A percentile compares a stretch with the other conserved stretches of the same genome.
Evolutionary conservation across 805 yeast species (phyloP).

Genomic region (Teunomyces lycoperdinae): DNA sequence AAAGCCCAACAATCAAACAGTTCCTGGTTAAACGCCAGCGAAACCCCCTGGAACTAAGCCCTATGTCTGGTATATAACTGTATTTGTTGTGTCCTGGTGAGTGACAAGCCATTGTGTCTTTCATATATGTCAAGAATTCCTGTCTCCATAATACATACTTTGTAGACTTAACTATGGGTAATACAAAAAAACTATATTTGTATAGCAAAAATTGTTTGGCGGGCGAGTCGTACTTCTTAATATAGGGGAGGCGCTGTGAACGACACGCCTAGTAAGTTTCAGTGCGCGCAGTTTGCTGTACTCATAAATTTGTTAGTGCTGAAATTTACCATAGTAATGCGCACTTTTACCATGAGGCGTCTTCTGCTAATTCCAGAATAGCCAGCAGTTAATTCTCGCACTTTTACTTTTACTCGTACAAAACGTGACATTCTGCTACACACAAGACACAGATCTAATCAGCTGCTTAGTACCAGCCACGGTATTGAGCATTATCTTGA

Average conservation of each 20-base stretch:
- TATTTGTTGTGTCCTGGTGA: neutral
- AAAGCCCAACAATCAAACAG: neutral
- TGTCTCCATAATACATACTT: conserved; percentile 4
- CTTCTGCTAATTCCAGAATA: neutral
- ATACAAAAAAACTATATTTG: conserved; percentile 2
- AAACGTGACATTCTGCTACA: conserved; percentile 4
- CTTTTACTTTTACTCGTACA: neutral
- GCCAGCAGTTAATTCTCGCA: neutral
- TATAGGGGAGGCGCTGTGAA: conserved; percentile 3
- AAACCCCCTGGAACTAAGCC: neutral
- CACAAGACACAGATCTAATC: conserved; percentile 8
- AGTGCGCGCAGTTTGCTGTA: conserved; percentile 9
- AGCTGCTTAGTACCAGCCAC: conserved; percentile 40
- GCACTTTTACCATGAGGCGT: conserved; percentile 6
- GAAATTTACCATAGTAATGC: conserved; percentile 7
- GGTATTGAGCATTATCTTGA: conserved; percentile 42
- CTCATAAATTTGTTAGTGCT: conserved; percentile 14
- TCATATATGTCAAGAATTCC: neutral
- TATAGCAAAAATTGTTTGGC: conserved; percentile 3
- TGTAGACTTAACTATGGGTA: conserved; percentile 5
- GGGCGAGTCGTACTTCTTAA: conserved; percentile 4
- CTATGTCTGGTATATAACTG: neutral
- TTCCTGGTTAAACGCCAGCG: neutral
- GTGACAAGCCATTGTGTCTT: conserved; percentile 1
- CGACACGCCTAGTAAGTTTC: neutral